These are phyloP conservation scores for Letharia columbiana DNA, from an alignment of 495 filamentous ascomycete species.

Conservation along the genomic window DNA sequence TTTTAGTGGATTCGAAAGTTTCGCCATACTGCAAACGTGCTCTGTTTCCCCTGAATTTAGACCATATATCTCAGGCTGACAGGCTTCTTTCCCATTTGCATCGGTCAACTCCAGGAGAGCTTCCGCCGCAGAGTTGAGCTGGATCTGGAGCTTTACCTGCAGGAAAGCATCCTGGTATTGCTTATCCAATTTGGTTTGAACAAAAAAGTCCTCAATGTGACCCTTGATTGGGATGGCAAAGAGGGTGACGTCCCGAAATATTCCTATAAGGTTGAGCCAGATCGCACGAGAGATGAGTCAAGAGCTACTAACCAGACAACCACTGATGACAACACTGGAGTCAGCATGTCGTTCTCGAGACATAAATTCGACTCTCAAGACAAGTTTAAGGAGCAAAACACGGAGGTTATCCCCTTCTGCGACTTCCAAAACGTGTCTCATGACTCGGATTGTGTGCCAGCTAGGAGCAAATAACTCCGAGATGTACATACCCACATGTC, in stretches of 20 bases:
- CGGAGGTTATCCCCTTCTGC: background rate
- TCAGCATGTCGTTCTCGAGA: background rate
- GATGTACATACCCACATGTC: slow-evolving; percentile 35
- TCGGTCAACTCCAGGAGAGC: slow-evolving; percentile 32
- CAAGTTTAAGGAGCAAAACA: background rate
- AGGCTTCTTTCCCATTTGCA: slow-evolving; percentile 11
- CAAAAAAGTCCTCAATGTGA: slow-evolving; percentile 51
- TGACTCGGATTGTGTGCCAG: background rate
- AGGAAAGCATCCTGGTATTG: slow-evolving; percentile 48
- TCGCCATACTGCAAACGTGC: slow-evolving; percentile 30
- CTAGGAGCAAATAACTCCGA: background rate
- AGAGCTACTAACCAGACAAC: slow-evolving; percentile 38
- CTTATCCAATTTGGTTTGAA: slow-evolving; percentile 46
- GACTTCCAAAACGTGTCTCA: background rate
- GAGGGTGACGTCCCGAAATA: slow-evolving; percentile 60
- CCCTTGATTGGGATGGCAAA: slow-evolving; percentile 43
- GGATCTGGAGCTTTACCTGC: slow-evolving; percentile 36
- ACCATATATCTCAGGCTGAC: slow-evolving; percentile 8
- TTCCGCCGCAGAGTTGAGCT: slow-evolving; percentile 21
- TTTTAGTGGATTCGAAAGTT: slow-evolving; percentile 41
- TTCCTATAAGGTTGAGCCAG: slow-evolving; percentile 37
- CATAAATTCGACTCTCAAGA: background rate
- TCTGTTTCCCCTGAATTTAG: slow-evolving; percentile 17
- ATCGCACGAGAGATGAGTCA: slow-evolving; percentile 38
- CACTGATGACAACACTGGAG: slow-evolving; percentile 27